phyloP scores from a whole-genome alignment of 257 asterid genomes.

The Orobanche coerulescens region DNA sequence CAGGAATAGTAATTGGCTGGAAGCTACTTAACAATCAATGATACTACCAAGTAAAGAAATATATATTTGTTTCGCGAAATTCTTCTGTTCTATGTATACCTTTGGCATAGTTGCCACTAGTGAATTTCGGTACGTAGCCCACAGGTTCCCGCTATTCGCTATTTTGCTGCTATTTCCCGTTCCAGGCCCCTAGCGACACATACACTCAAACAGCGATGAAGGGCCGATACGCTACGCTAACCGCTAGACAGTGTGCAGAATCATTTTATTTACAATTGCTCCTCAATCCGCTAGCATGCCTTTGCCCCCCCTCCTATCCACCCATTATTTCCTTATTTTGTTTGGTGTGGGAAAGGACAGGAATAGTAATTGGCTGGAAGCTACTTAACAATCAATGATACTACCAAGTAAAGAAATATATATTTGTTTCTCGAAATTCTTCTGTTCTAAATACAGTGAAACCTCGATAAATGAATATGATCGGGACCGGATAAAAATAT shows the following conservation, averaged over 20 bases:
- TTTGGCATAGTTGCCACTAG: too few species aligned
- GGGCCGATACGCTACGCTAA: too few species aligned
- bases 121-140: too few species aligned
- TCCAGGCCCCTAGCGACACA: too few species aligned
- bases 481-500: too few species aligned
- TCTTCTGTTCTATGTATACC: background rate
- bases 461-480: too few species aligned
- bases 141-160: too few species aligned
- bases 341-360: background rate
- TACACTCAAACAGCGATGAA: too few species aligned
- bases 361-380: slow-evolving; percentile 6
- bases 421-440: background rate
- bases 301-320: background rate
- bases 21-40: background rate
- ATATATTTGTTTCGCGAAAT: background rate
- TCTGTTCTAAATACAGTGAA: too few species aligned
- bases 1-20: slow-evolving; percentile 7
- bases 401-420: background rate
- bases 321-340: background rate
- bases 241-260: background rate
- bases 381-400: background rate
- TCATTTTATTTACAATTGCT: background rate
- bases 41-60: background rate
- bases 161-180: too few species aligned
- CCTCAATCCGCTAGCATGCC: background rate